phyloP scores from a whole-genome alignment of 495 filamentous ascomycete species.

The Talaromyces liani region DNA sequence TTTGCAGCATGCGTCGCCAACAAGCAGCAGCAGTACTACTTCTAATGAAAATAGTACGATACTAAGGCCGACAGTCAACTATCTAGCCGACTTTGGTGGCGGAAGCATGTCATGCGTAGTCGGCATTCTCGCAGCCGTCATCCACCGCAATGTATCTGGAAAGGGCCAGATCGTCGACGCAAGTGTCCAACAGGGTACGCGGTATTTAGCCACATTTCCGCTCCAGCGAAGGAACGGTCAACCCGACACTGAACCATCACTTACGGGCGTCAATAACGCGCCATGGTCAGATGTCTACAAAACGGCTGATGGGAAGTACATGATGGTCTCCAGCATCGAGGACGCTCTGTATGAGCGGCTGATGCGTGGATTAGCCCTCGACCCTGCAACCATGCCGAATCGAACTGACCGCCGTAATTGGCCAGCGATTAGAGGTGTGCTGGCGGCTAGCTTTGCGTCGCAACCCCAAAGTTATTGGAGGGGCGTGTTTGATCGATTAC shows the following conservation, averaged over 20 bases:
- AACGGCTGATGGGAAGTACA: constrained; percentile 6
- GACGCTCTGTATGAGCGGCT: constrained; percentile 1
- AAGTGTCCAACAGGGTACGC: constrained; percentile 6
- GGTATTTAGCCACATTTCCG: constrained; percentile 2
- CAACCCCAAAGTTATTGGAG: constrained; percentile 2
- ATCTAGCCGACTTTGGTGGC: constrained; percentile 7
- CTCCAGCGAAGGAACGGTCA: constrained; percentile 2
- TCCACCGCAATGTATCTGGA: constrained; percentile 2
- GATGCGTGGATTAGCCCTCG: constrained; percentile 1
- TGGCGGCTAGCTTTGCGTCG: background rate
- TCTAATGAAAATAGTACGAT: background rate
- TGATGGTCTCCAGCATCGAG: constrained; percentile 6
- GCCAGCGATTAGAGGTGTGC: background rate
- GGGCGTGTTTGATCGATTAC: background rate
- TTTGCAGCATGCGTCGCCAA: constrained; percentile 1
- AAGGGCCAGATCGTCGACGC: constrained; percentile 8
- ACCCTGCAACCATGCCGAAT: background rate
- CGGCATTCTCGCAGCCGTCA: constrained; percentile 1
- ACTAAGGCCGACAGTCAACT: constrained; percentile 2
- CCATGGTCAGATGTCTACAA: constrained; percentile 5
- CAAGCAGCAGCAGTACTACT: background rate
- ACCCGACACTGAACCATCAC: constrained; percentile 2
- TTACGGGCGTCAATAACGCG: background rate
- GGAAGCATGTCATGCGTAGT: constrained; percentile 5
- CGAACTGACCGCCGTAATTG: constrained; percentile 1